A percentile compares a stretch with the other conserved stretches of the same genome.
Conservation (phyloP, 495 filamentous ascomycete species). For the Talaromyces thailandensis region DNA sequence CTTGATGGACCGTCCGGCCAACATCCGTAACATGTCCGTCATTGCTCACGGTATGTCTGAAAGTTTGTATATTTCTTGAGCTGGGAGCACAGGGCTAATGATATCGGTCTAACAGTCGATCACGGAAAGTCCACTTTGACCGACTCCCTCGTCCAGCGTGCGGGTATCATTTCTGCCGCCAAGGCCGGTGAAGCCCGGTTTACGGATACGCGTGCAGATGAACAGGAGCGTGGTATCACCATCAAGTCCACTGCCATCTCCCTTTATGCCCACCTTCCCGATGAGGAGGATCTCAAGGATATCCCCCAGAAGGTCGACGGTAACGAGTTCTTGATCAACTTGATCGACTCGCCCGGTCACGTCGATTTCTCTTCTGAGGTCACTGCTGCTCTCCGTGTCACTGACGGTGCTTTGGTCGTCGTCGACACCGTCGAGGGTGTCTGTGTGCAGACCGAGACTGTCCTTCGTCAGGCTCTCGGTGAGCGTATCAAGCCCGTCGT, state of each 20-base stretch:
- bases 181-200: conserved; percentile 94
- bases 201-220: conserved; percentile 94
- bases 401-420: conserved; percentile 97
- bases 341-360: conserved; percentile 99
- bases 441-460: conserved; percentile 98
- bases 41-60: conserved; percentile 81
- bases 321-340: conserved; percentile 97
- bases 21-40: conserved; percentile 99
- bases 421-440: conserved; percentile 99
- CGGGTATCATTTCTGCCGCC: conserved; percentile 97
- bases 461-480: conserved; percentile 96
- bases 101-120: conserved; percentile 55
- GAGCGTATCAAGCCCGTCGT: conserved; percentile 99
- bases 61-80: neutral
- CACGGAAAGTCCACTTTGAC: conserved; percentile 99
- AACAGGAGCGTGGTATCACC: conserved; percentile 99
- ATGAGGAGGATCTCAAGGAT: conserved; percentile 88
- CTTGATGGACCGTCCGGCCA: conserved; percentile 96
- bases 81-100: neutral
- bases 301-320: conserved; percentile 82
- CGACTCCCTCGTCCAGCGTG: conserved; percentile 97
- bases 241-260: conserved; percentile 99
- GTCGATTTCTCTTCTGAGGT: conserved; percentile 99
- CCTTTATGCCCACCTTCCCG: conserved; percentile 77
- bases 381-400: conserved; percentile 98